A percentile compares a stretch with the other conserved stretches of the same genome.
These are phyloP conservation scores for Stenogyne calaminthoides DNA, from an alignment of 305 asterid species.

Conservation along the genomic window DNA sequence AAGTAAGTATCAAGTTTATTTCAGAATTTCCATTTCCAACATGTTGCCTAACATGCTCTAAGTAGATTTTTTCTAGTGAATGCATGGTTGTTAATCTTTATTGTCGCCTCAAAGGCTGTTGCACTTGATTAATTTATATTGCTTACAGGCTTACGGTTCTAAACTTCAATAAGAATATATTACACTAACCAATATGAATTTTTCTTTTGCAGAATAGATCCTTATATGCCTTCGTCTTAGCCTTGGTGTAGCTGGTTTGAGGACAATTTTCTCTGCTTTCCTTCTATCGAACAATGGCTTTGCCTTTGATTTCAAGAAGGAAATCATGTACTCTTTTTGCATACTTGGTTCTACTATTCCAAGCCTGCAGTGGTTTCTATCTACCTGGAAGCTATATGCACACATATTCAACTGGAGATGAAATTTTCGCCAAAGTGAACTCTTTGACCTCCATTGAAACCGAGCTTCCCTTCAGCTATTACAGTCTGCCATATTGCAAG, in stretches of 20 bases:
- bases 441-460: slow-evolving; percentile 90
- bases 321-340: slow-evolving; percentile 42
- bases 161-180: slow-evolving; percentile 1
- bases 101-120: slow-evolving; percentile 20
- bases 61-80: neutral
- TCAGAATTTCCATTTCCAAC: neutral
- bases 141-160: neutral
- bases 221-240: slow-evolving; percentile 35
- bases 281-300: slow-evolving; percentile 61
- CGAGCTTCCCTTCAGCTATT: slow-evolving; percentile 84
- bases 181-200: slow-evolving; percentile 20
- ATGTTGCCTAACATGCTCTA: neutral
- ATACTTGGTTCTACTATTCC: slow-evolving; percentile 46
- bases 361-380: slow-evolving; percentile 70
- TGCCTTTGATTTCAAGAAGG: slow-evolving; percentile 54
- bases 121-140: neutral
- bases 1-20: neutral
- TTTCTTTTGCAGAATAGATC: slow-evolving; percentile 37
- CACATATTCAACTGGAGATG: slow-evolving; percentile 57
- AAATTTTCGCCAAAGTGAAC: slow-evolving; percentile 66
- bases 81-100: neutral
- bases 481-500: slow-evolving; percentile 82
- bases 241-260: slow-evolving; percentile 36
- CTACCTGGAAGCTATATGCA: slow-evolving; percentile 88
- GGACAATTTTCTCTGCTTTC: slow-evolving; percentile 36